These are phyloP conservation scores for Rhizopus sp. DNA, from an alignment of 371 early-diverging fungal species.

Conservation along the genomic window DNA sequence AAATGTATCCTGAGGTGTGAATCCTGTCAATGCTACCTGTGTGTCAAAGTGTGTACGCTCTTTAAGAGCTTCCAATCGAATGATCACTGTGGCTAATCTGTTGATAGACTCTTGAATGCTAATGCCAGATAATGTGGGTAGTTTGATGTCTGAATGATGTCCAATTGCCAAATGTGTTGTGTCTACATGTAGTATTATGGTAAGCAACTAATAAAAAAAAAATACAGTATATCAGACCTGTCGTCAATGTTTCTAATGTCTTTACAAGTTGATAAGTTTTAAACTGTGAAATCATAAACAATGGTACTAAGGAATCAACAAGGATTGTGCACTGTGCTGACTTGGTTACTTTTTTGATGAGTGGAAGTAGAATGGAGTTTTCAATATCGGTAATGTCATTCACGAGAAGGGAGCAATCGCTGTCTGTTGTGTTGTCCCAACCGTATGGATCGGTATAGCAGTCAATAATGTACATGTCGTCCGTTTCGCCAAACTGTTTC, in stretches of 20 bases:
- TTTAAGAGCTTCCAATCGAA: constrained; percentile 31
- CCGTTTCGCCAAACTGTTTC: not conserved
- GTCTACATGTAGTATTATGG: constrained; percentile 17
- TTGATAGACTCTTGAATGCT: constrained; percentile 30
- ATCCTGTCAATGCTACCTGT: constrained; percentile 42
- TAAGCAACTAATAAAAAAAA: not conserved
- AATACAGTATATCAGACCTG: constrained; percentile 27
- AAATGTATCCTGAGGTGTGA: constrained; percentile 41
- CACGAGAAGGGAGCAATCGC: not conserved
- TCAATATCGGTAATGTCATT: constrained; percentile 25
- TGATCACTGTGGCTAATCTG: constrained; percentile 35
- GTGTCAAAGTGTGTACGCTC: constrained; percentile 34
- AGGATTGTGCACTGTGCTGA: constrained; percentile 24
- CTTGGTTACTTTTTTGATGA: constrained; percentile 21
- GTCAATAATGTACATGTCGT: constrained; percentile 29
- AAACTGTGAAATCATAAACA: constrained; percentile 33
- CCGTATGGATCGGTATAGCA: constrained; percentile 41
- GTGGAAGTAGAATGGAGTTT: constrained; percentile 20
- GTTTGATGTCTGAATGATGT: constrained; percentile 33
- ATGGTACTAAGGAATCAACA: constrained; percentile 39
- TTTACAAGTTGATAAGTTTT: constrained; percentile 42
- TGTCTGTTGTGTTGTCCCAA: constrained; percentile 24
- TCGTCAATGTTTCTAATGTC: constrained; percentile 37
- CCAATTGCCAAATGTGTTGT: constrained; percentile 31
- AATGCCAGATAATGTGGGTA: constrained; percentile 16